Percentiles rank a stretch among this genome's conserved stretches.
Conservation (phyloP, 1,284 basidiomycete species). For the Cutaneotrichosporon daszewskae region DNA sequence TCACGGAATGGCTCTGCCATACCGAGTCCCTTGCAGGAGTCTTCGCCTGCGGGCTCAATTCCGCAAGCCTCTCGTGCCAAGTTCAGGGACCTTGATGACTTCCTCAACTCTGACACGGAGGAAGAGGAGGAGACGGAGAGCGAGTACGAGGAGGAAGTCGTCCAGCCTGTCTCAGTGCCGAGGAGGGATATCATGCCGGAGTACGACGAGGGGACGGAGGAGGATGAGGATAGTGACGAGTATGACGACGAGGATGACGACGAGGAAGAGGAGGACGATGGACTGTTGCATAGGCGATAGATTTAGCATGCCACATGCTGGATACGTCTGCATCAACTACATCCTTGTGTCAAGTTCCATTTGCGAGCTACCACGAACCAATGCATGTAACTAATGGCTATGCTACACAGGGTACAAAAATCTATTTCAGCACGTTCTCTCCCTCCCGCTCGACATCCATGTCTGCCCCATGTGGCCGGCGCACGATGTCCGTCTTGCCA, state of each 20-base stretch:
- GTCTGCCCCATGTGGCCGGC: conserved; percentile 33
- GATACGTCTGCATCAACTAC: not conserved
- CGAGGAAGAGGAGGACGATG: conserved; percentile 5
- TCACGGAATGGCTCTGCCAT: not conserved
- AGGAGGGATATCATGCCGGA: conserved; percentile 31
- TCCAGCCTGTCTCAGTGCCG: conserved; percentile 1
- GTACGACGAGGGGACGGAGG: conserved; percentile 30
- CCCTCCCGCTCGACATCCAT: conserved; percentile 44
- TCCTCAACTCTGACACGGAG: conserved; percentile 42
- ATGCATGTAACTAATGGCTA: too few relatives aligned
- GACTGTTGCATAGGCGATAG: not conserved
- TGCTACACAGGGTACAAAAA: too few relatives aligned
- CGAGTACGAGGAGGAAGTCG: not conserved
- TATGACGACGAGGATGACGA: conserved; percentile 8
- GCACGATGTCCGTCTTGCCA: conserved; percentile 12
- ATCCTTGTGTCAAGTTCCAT: not conserved
- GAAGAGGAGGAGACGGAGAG: conserved; percentile 49
- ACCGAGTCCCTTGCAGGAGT: conserved; percentile 6
- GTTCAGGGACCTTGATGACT: conserved; percentile 47
- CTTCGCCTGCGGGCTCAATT: conserved; percentile 4
- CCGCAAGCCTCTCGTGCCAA: conserved; percentile 19
- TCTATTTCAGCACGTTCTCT: conserved; percentile 21
- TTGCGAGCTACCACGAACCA: too few relatives aligned
- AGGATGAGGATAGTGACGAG: conserved; percentile 21
- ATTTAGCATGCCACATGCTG: not conserved